Percentiles rank a stretch among this genome's conserved stretches.
phyloP scores from a whole-genome alignment of 805 yeast species.

The Teunomyces stri region DNA sequence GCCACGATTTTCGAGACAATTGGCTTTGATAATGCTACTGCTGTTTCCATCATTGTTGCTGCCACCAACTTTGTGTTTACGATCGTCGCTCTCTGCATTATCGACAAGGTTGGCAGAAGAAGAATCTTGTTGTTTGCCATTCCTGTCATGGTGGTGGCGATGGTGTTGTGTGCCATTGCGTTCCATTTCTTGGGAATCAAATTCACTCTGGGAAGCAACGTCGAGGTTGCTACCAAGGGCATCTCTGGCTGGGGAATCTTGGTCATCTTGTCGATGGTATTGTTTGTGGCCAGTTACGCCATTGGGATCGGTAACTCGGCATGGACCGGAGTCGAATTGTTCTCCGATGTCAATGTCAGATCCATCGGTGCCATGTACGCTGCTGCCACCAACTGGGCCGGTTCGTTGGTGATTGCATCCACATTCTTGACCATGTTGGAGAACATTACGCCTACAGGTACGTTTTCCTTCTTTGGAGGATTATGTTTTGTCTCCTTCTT shows the following conservation, averaged over 20 bases:
- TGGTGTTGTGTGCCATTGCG: constrained; percentile 82
- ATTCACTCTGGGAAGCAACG: constrained; percentile 49
- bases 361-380: constrained; percentile 90
- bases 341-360: constrained; percentile 85
- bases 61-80: constrained; percentile 94
- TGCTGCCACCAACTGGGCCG: constrained; percentile 94
- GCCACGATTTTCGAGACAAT: constrained; percentile 89
- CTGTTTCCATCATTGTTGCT: constrained; percentile 89
- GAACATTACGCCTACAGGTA: constrained; percentile 91
- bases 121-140: constrained; percentile 72
- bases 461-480: constrained; percentile 87
- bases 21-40: constrained; percentile 88
- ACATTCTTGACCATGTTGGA: constrained; percentile 93
- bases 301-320: constrained; percentile 96
- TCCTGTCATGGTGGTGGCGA: constrained; percentile 78
- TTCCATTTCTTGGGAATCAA: constrained; percentile 78
- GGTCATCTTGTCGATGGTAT: constrained; percentile 79
- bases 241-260: constrained; percentile 85
- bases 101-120: constrained; percentile 88
- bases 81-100: constrained; percentile 76
- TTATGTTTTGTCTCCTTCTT: constrained; percentile 69
- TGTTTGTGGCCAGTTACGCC: constrained; percentile 87
- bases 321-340: constrained; percentile 96
- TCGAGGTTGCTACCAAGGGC: constrained; percentile 35
- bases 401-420: constrained; percentile 85